Base-by-base conservation (phyloP, 768 basidiomycete species). In the Suillus clintonianus region DNA sequence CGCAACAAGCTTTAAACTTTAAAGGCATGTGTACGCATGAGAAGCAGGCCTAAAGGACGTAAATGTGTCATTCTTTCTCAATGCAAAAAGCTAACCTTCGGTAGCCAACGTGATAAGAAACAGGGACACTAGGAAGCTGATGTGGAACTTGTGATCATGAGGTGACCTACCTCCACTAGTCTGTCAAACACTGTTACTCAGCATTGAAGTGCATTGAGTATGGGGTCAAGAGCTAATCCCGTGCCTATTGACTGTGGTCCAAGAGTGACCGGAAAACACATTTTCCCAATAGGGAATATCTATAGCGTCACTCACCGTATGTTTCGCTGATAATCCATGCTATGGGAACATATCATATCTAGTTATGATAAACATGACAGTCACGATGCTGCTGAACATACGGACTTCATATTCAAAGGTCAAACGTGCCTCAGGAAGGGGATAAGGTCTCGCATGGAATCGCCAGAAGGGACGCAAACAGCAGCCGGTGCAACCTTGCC, bases 391-490 rank as follows among this genome's bases (percentile, higher is more conserved):
- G 15, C 30, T 61, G 45, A 65, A 27, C 7, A 65, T 39, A 22
- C 55, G 64, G 19, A 62, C 64, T 41, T 65, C 64, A n/a, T 59
- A 34, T 24, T 61, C 64, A 14, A 65, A 39, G 27, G 64, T 65
- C 19, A 65, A 42, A 27, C 60, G 45, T 27, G 41, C 30, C 64
- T 62, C n/a, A 30, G 13, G 24, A 53, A 37, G 24, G 24, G 36
- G 27, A 24, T 17, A 54, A 30, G 15, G 30, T 36, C 6, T 15
- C n/a, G 15, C 11, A 10, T 27, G 13, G 15, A 42, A 27, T 59
- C 7, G 37, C 27, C 19, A 34, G 4, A 45, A 50, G 17, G 13
- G 36, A 64, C 63, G 58, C 63, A 64, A 41, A 64, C 54, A 24
- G 63, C 42, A 5, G 55, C 60, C 13, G 63, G 63, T n/a, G 63